Base-by-base conservation (phyloP, 2,329 filamentous ascomycete species). In the Ceratocystis colombiana region DNA sequence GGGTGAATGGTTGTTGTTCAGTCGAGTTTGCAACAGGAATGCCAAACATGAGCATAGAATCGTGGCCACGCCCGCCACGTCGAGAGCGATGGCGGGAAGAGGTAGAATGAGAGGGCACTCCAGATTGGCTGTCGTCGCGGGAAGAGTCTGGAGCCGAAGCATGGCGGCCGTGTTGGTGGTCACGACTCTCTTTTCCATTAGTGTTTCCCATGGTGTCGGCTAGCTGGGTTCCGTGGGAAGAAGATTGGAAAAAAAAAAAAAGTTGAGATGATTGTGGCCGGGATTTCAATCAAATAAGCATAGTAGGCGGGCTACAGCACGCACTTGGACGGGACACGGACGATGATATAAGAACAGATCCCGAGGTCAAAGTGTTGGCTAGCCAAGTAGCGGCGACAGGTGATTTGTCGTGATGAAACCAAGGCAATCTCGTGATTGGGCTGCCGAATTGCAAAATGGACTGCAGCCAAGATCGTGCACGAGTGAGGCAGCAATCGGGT, bases 1-100 rank as follows among this genome's bases (percentile, higher is more conserved):
- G 87, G 69, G 84, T 81, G 67, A 82, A 81, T 0, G 80, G 79
- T 4, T 71, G 77, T 72, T 81, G 72, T 30, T 68, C 66, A 22
- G 45, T 33, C 7, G 48, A 20, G 20, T 61, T 57, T 15, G 61
- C 63, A 20, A 30, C 50, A 15, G 48, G 30, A 10, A 41, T 46
- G 20, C 62, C 55, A 55, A 64, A 45, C 62, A 61, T 64, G 22
- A 61, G 15, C 10, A 67, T 25, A 15, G 66, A 55, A 55, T 67
- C 66, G 22, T 63, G 22, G 66, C 73, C 69, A 70, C 76, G 70
- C 69, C 73, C 69, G 71, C 77, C 71, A 72, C 77, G 71, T 20
- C 75, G 64, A 46, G 57, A 62, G 37, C 48, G 59, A 44, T 63
- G 61, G 61, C 64, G 59, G 30, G 44, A 33, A 73, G 2, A 77